Evolutionary conservation across 768 basidiomycete species (phyloP).

Genomic region (Suillus brevipes): DNA sequence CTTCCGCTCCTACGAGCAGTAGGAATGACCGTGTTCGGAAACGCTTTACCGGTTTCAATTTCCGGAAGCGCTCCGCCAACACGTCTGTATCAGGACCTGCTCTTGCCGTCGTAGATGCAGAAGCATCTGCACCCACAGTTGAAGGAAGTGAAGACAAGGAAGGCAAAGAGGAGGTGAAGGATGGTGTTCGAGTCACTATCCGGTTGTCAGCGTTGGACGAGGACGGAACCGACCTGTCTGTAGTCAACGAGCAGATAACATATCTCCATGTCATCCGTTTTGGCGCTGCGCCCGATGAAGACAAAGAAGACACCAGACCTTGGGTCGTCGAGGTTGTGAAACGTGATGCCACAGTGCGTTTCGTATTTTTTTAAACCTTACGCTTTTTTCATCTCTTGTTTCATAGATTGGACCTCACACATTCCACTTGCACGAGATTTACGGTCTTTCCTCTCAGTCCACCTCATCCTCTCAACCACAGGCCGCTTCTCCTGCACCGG

Average conservation of each 20-base stretch:
- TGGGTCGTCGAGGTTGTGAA: slow-evolving; percentile 95
- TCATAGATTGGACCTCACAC: slow-evolving; percentile 87
- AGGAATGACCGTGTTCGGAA: slow-evolving; percentile 37
- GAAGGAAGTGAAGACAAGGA: slow-evolving; percentile 43
- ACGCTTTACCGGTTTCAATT: slow-evolving; percentile 68
- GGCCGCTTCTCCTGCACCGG: slow-evolving; percentile 38
- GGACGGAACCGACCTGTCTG: slow-evolving; percentile 62
- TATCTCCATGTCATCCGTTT: slow-evolving; percentile 84
- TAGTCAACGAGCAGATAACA: slow-evolving; percentile 83
- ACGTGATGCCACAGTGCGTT: slow-evolving; percentile 77
- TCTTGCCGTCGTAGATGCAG: slow-evolving; percentile 74
- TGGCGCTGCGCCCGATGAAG: slow-evolving; percentile 42
- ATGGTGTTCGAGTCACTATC: slow-evolving; percentile 79
- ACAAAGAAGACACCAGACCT: slow-evolving; percentile 60
- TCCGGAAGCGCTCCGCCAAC: slow-evolving; percentile 56
- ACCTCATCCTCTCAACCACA: slow-evolving; percentile 35
- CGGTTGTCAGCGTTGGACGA: slow-evolving; percentile 80
- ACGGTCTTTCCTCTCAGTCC: slow-evolving; percentile 72
- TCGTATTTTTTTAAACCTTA: neutral
- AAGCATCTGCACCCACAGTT: slow-evolving; percentile 36
- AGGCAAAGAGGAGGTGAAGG: slow-evolving; percentile 47
- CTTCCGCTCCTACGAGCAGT: slow-evolving; percentile 15
- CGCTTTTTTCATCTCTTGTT: slow-evolving; percentile 7
- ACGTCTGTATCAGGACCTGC: slow-evolving; percentile 72
- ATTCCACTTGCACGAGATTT: slow-evolving; percentile 95